Conservation (phyloP, 495 filamentous ascomycete genomes). For the Penicillium steckii region DNA sequence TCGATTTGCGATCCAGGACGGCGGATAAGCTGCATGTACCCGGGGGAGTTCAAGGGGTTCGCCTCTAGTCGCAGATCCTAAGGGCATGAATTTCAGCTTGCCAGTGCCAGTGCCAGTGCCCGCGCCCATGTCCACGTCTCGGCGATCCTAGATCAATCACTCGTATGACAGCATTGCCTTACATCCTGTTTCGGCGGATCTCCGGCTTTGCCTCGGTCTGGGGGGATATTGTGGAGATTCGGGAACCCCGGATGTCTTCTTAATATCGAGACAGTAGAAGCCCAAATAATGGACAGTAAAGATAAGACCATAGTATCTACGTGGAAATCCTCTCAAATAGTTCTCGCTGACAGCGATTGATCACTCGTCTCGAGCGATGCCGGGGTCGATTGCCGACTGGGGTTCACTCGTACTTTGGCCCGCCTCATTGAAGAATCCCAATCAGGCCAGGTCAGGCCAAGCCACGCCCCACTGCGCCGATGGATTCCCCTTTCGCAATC, state of each 20-base stretch:
- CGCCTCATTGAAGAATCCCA: neutral
- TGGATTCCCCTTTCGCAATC: neutral
- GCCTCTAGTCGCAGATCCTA: constrained; percentile 25
- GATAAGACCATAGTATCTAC: neutral
- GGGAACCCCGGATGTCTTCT: neutral
- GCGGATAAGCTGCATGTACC: constrained; percentile 14
- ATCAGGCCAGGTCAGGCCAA: neutral
- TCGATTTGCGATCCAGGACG: constrained; percentile 11
- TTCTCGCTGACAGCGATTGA: neutral
- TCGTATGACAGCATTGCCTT: no score
- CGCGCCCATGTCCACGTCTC: no score
- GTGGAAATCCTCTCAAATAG: neutral
- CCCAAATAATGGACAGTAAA: neutral
- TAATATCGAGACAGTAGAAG: no score
- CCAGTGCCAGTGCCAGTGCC: no score
- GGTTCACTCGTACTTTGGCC: neutral
- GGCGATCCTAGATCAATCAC: neutral
- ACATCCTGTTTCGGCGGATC: neutral
- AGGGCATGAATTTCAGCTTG: constrained; percentile 3
- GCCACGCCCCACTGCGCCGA: neutral
- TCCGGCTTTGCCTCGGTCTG: neutral
- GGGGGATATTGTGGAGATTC: neutral
- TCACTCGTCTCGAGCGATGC: neutral
- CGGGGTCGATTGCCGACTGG: constrained; percentile 1
- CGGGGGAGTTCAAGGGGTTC: neutral